Conservation (phyloP, 106 monocot genomes). For the Dioscorea alata region DNA sequence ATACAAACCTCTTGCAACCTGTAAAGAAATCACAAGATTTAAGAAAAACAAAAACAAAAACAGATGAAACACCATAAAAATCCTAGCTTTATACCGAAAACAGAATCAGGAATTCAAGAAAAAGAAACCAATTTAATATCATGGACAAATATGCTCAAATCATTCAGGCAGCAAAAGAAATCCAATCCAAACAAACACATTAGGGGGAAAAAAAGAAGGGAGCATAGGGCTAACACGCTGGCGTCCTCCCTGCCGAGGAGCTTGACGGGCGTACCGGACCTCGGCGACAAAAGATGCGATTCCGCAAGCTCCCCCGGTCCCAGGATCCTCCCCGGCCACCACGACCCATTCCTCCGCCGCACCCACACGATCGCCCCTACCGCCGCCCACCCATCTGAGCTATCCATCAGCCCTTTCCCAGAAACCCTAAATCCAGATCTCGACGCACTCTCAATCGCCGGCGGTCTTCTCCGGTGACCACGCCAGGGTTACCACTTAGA, state of each 20-base stretch:
- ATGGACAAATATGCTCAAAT: too few relatives aligned
- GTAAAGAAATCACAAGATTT: too few relatives aligned
- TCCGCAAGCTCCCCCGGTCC: constrained; percentile 80
- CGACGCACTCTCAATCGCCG: too few relatives aligned
- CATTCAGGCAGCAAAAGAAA: neutral
- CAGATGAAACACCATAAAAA: too few relatives aligned
- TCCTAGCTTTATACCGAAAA: too few relatives aligned
- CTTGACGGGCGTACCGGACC: constrained; percentile 95
- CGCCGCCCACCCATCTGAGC: constrained; percentile 26
- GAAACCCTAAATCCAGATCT: too few relatives aligned
- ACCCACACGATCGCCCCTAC: constrained; percentile 92
- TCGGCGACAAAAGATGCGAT: constrained; percentile 88
- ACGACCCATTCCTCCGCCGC: constrained; percentile 84
- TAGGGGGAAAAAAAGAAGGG: neutral
- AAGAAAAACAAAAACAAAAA: too few relatives aligned
- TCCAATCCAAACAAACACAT: neutral
- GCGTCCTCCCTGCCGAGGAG: constrained; percentile 92
- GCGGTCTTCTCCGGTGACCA: too few relatives aligned
- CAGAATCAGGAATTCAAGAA: too few relatives aligned
- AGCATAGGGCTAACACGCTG: constrained; percentile 77
- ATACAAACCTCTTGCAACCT: too few relatives aligned
- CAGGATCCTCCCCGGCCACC: constrained; percentile 96
- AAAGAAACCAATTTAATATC: too few relatives aligned
- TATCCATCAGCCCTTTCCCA: constrained; percentile 13
- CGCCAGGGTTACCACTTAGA: too few relatives aligned